Conservation (phyloP, 2,329 filamentous ascomycete species). For the Apiospora saccharicola region DNA sequence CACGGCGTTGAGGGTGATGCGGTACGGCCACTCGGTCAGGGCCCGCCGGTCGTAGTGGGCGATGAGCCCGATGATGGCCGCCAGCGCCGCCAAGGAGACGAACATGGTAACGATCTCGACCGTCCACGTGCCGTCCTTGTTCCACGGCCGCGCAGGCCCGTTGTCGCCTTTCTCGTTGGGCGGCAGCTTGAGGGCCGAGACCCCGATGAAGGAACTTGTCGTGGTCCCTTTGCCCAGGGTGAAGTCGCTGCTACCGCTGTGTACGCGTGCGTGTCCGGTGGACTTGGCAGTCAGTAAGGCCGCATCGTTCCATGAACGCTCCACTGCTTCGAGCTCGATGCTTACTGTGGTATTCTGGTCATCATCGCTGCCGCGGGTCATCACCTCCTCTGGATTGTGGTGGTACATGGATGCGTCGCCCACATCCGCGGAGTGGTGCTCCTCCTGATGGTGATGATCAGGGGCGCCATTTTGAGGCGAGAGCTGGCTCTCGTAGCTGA, state of each 20-base stretch:
- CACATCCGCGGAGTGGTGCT: neutral
- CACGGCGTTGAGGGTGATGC: conserved; percentile 44
- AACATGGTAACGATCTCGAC: conserved; percentile 39
- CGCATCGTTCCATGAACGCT: conserved; percentile 28
- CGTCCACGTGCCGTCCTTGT: conserved; percentile 36
- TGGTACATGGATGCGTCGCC: neutral
- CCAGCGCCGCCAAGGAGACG: conserved; percentile 38
- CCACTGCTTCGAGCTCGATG: conserved; percentile 26
- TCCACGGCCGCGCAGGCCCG: conserved; percentile 11
- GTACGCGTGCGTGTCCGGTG: conserved; percentile 32
- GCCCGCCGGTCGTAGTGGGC: conserved; percentile 39
- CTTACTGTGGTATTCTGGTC: conserved; percentile 25
- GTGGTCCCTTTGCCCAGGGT: neutral
- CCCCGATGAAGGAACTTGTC: neutral
- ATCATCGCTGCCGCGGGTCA: neutral
- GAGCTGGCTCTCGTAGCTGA: conserved; percentile 6
- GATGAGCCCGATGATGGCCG: conserved; percentile 40
- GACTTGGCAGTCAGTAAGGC: conserved; percentile 19
- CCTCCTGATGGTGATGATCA: neutral
- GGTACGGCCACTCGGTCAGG: conserved; percentile 42
- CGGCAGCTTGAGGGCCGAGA: neutral
- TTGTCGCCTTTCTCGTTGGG: conserved; percentile 10
- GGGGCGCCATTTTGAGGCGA: neutral
- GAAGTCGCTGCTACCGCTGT: conserved; percentile 33
- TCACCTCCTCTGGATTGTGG: neutral